phyloP scores from a whole-genome alignment of 2,329 filamentous ascomycete species.

The Erysiphe neolycopersici region DNA sequence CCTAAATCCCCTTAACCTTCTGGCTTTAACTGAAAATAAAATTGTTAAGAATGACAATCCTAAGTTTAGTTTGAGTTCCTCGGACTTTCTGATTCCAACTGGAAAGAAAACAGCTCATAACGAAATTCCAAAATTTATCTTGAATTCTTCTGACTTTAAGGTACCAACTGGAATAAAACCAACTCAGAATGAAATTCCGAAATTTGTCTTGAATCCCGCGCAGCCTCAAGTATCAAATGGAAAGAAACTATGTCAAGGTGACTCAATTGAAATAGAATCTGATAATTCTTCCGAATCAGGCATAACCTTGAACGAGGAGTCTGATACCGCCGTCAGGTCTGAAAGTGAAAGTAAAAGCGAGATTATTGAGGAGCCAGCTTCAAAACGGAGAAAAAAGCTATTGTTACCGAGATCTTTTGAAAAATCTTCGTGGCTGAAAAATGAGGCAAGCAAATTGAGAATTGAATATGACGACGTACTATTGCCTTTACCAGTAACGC shows the following conservation, averaged over 20 bases:
- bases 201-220: not conserved
- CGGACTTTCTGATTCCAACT: no score
- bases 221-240: not conserved
- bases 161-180: no score
- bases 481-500: constrained; percentile 6
- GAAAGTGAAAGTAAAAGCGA: constrained; percentile 7
- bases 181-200: not conserved
- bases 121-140: no score
- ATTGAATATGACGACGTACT: constrained; percentile 2
- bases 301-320: constrained; percentile 6
- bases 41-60: not conserved
- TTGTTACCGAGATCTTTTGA: constrained; percentile 4
- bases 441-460: constrained; percentile 1
- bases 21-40: not conserved
- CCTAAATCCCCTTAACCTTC: not conserved
- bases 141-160: no score
- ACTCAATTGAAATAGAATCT: not conserved
- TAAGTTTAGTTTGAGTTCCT: no score
- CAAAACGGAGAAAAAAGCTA: constrained; percentile 11
- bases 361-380: constrained; percentile 4
- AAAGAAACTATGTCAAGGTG: not conserved
- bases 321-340: constrained; percentile 3
- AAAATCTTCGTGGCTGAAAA: constrained; percentile 1
- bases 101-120: no score
- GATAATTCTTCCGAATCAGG: constrained; percentile 3